A percentile compares a stretch with the other conserved stretches of the same genome.
Evolutionary conservation across 192 early-diverging fungal genomes (phyloP).

Genomic region (Geosiphon pyriformis): DNA sequence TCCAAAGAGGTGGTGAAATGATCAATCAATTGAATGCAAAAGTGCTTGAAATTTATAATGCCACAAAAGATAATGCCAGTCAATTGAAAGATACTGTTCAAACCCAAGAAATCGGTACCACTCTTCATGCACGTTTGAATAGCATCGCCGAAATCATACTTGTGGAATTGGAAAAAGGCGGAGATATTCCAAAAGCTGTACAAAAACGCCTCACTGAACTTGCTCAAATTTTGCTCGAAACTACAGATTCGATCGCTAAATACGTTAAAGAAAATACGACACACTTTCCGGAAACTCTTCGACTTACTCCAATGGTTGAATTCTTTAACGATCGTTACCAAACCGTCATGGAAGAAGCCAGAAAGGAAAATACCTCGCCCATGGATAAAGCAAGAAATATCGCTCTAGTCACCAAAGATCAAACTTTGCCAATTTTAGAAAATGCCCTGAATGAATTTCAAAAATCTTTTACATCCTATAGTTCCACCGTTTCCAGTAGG

Average conservation of each 20-base stretch:
- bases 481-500: too few species aligned
- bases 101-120: background rate
- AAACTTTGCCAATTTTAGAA: constrained; percentile 44
- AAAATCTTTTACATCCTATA: constrained; percentile 28
- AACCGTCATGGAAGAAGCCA: constrained; percentile 41
- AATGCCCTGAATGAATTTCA: constrained; percentile 39
- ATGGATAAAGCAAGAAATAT: constrained; percentile 53
- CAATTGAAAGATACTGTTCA: constrained; percentile 2
- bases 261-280: constrained; percentile 37
- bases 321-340: constrained; percentile 46
- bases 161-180: constrained; percentile 28
- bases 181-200: constrained; percentile 31
- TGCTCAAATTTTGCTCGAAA: constrained; percentile 19
- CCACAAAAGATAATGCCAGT: too few species aligned
- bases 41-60: background rate
- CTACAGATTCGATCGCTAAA: constrained; percentile 32
- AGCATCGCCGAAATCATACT: constrained; percentile 23
- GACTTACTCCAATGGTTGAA: constrained; percentile 36
- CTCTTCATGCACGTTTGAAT: constrained; percentile 1
- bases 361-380: constrained; percentile 39
- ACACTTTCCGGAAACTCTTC: constrained; percentile 32
- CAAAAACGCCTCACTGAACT: constrained; percentile 27
- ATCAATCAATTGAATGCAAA: background rate
- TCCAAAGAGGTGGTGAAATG: background rate
- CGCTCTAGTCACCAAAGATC: constrained; percentile 41